Percentiles rank a stretch among this genome's conserved stretches.
phyloP scores from a whole-genome alignment of 345 rosid species.

The Erodium maritimum region DNA sequence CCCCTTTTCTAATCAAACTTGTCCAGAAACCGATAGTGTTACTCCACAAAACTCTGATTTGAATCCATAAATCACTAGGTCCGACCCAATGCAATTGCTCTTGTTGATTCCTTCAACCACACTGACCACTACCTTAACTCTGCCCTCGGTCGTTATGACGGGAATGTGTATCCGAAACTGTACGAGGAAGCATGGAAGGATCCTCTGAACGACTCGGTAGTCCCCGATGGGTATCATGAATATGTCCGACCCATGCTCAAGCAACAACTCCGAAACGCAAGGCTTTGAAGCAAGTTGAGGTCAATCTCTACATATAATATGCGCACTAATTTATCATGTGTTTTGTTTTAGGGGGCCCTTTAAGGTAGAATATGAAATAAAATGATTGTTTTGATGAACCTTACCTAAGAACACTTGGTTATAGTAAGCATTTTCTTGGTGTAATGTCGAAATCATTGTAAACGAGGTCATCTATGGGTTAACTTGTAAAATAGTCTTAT shows the following conservation, averaged over 20 bases:
- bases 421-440: too few species aligned
- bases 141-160: slow-evolving; percentile 75
- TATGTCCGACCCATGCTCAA: slow-evolving; percentile 67
- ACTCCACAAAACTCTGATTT: background rate
- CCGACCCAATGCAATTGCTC: slow-evolving; percentile 87
- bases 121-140: slow-evolving; percentile 83
- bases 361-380: too few species aligned
- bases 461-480: too few species aligned
- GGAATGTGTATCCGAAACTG: slow-evolving; percentile 78
- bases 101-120: slow-evolving; percentile 85
- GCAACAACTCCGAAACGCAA: slow-evolving; percentile 79
- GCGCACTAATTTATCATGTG: too few species aligned
- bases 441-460: too few species aligned
- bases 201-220: slow-evolving; percentile 79
- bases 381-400: too few species aligned
- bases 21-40: too few species aligned
- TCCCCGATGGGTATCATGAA: slow-evolving; percentile 88
- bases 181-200: slow-evolving; percentile 93
- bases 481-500: too few species aligned
- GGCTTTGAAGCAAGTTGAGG: slow-evolving; percentile 31
- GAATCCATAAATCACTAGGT: slow-evolving; percentile 19
- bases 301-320: too few species aligned
- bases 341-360: too few species aligned
- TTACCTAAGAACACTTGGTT: too few species aligned
- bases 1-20: too few species aligned